A percentile compares a stretch with the other conserved stretches of the same genome.
These are phyloP conservation scores for Tothia fuscella DNA, from an alignment of 2,329 filamentous ascomycete genomes.

Conservation along the genomic window DNA sequence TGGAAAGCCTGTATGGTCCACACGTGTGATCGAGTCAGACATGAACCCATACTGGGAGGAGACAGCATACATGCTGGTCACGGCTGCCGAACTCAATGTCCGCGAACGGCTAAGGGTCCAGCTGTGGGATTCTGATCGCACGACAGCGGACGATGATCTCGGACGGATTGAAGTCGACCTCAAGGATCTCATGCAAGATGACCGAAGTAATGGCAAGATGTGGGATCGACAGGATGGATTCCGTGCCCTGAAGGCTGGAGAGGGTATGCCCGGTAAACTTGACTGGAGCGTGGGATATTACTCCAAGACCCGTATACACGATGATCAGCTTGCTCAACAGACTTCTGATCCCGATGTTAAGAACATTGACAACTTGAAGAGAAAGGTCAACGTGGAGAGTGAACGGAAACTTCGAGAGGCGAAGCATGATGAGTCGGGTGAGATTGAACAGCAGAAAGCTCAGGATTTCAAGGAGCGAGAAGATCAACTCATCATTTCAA, in stretches of 20 bases:
- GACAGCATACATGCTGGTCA: conserved; percentile 56
- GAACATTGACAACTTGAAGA: conserved; percentile 45
- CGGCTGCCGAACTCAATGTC: conserved; percentile 59
- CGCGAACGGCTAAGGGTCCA: conserved; percentile 57
- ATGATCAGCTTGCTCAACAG: conserved; percentile 50
- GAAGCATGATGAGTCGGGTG: conserved; percentile 44
- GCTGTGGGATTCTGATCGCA: conserved; percentile 64
- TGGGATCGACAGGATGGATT: conserved; percentile 54
- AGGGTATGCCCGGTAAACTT: conserved; percentile 57
- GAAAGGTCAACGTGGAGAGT: conserved; percentile 41
- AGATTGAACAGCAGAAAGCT: conserved; percentile 54
- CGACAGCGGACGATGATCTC: conserved; percentile 61
- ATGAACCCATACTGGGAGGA: conserved; percentile 63
- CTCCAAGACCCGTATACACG: conserved; percentile 51
- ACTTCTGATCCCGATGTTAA: conserved; percentile 46
- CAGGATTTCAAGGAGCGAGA: conserved; percentile 49
- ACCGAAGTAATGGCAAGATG: conserved; percentile 49
- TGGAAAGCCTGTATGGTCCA: conserved; percentile 55
- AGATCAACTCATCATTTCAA: conserved; percentile 55
- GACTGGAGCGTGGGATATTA: conserved; percentile 63
- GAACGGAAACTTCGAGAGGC: conserved; percentile 56
- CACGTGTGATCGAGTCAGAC: conserved; percentile 51
- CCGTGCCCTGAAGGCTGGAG: conserved; percentile 49
- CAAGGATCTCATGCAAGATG: conserved; percentile 49
- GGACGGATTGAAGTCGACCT: conserved; percentile 60